Evolutionary conservation across 2,329 filamentous ascomycete genomes (phyloP).

Genomic region (Fonsecaea monophora): DNA sequence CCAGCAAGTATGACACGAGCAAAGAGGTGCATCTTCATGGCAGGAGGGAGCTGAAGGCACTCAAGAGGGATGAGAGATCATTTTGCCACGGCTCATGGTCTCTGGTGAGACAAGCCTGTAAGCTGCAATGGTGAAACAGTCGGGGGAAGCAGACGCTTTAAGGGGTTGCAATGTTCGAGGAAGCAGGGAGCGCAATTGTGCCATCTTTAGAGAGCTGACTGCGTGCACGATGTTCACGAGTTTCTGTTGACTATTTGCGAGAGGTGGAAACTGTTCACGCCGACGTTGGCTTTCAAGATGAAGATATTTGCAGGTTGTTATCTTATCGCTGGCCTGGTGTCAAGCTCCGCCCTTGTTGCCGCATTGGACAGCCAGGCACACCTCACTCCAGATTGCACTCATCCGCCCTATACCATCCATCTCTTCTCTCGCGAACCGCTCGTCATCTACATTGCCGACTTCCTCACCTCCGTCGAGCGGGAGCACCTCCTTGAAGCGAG

Average conservation of each 20-base stretch:
- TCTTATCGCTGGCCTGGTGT: constrained; percentile 1
- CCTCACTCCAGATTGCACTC: constrained; percentile 4
- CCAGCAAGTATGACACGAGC: background rate
- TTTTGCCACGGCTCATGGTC: background rate
- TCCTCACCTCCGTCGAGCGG: constrained; percentile 56
- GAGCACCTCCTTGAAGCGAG: constrained; percentile 51
- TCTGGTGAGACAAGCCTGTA: background rate
- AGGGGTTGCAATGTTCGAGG: background rate
- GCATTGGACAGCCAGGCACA: background rate
- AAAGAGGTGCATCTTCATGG: background rate
- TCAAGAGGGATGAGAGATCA: background rate
- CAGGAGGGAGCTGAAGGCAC: background rate
- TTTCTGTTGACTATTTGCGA: background rate
- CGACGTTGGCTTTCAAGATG: background rate
- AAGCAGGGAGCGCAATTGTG: background rate
- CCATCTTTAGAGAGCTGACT: background rate
- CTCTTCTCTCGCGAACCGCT: constrained; percentile 56
- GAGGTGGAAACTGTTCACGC: background rate
- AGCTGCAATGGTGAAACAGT: constrained; percentile 10
- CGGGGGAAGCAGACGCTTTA: constrained; percentile 4
- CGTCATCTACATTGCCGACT: constrained; percentile 62
- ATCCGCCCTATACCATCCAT: constrained; percentile 12
- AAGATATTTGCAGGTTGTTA: background rate
- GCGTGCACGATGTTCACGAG: background rate
- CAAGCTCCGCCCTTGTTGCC: background rate